Base-by-base conservation (phyloP, 345 rosid genomes). In the Gossypioides kirkii region DNA sequence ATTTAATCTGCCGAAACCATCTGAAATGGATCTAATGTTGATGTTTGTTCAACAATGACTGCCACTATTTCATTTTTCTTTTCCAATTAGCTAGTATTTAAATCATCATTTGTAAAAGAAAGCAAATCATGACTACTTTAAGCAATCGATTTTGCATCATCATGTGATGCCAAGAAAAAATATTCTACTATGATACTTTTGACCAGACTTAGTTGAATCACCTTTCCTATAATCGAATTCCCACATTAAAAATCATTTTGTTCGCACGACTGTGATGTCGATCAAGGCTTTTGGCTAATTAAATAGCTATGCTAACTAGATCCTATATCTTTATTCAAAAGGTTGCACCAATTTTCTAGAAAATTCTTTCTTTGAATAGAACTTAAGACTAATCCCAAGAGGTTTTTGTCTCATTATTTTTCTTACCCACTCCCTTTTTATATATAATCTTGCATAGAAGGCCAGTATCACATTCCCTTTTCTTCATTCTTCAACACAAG, bases 331-430 rank as follows among this genome's bases (percentile, higher is more conserved):
- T 32, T 32, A 32, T 32, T 32, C 38, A 32, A 32, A 5, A 20
- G 55, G 66, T 38, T 32, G 10, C 74, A 41, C n/a, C 17, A 20
- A 25, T 6, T 17, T 47, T 56, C n/a, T 25, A 38, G 70, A 69
- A 68, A 60, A 1, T 22, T 68, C 58, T 16, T 4, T 8, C 68
- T 78, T 78, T 74, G 78, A 71, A 71, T 70, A 64, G 72, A 64
- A 71, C 36, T 36, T 12, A 0, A 0, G 6, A 17, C 47, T 3
- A 2, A n/a, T 53, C 53, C 49, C 53, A 49, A 12, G 3, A 12
- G 0, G 16, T 16, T 13, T 14, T 11, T 5, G 61, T 11, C n/a
- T 5, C 13, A 0, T 16, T 2, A 25, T 25, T 50, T 16, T 32
- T 32, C 56, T 45, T 25, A 69, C 55, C 72, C 17, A 16, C 72